phyloP scores from a whole-genome alignment of 2,329 filamentous ascomycete species.

The Penicillium corylophilum region DNA sequence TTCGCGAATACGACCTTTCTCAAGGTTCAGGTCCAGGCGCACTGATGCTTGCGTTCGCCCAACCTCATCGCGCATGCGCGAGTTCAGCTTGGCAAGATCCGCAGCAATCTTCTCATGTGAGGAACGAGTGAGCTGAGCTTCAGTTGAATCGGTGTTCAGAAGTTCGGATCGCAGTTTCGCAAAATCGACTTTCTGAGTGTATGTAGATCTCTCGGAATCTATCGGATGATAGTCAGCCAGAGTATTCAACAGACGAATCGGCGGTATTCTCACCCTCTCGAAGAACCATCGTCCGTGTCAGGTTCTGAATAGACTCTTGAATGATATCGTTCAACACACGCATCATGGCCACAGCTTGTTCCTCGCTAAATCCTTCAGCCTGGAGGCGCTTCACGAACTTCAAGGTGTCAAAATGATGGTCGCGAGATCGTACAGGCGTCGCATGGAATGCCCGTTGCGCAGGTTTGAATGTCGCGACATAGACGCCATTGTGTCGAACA shows the following conservation, averaged over 20 bases:
- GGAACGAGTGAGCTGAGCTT: conserved; percentile 81
- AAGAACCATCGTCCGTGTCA: conserved; percentile 96
- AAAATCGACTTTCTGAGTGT: conserved; percentile 92
- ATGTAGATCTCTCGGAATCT: conserved; percentile 56
- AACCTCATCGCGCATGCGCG: conserved; percentile 86
- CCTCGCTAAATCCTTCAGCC: conserved; percentile 90
- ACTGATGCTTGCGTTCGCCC: conserved; percentile 91
- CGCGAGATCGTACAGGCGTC: conserved; percentile 60
- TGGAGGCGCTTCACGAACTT: conserved; percentile 92
- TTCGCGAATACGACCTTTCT: conserved; percentile 94
- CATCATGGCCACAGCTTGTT: conserved; percentile 98
- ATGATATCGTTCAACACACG: conserved; percentile 94
- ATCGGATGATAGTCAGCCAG: neutral
- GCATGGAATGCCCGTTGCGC: conserved; percentile 60
- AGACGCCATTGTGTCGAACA: conserved; percentile 49
- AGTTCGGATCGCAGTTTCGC: conserved; percentile 94
- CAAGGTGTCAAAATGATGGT: conserved; percentile 97
- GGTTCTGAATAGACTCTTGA: conserved; percentile 95
- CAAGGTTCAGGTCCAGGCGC: conserved; percentile 86
- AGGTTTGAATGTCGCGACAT: conserved; percentile 45
- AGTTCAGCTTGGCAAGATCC: conserved; percentile 91
- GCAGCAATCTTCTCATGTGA: conserved; percentile 92
- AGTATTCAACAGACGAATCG: neutral
- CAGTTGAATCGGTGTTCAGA: conserved; percentile 84
- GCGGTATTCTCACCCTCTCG: conserved; percentile 65